Percentiles rank a stretch among this genome's conserved stretches.
Evolutionary conservation across 495 filamentous ascomycete species (phyloP).

Genomic region (Penicillium ucsense): DNA sequence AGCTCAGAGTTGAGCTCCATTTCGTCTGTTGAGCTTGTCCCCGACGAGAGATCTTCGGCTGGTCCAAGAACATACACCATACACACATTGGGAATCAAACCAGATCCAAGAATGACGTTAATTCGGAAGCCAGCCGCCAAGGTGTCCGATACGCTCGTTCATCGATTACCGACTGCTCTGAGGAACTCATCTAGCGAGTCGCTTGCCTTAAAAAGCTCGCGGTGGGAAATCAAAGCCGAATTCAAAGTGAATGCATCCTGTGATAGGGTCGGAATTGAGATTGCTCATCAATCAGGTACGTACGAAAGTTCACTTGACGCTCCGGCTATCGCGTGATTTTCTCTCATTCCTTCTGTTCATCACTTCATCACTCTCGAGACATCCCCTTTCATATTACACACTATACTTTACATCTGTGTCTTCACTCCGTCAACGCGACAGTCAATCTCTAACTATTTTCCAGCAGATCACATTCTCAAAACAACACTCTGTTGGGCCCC

Average conservation of each 20-base stretch:
- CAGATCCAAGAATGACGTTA: slow-evolving; percentile 18
- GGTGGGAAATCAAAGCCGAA: slow-evolving; percentile 25
- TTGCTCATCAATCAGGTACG: slow-evolving; percentile 20
- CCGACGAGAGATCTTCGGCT: not conserved
- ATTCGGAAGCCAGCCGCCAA: slow-evolving; percentile 13
- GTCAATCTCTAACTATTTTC: no score
- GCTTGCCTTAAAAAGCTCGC: slow-evolving; percentile 12
- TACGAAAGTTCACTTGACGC: not conserved
- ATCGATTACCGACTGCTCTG: not conserved
- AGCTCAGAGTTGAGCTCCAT: slow-evolving; percentile 19
- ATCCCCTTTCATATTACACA: no score
- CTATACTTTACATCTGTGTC: no score
- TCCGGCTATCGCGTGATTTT: no score
- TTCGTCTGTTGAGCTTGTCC: slow-evolving; percentile 23
- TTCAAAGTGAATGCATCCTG: slow-evolving; percentile 20
- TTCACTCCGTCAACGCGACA: no score
- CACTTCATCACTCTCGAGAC: not conserved
- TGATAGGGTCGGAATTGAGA: slow-evolving; percentile 18
- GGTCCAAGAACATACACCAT: slow-evolving; percentile 16
- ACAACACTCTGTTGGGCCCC: slow-evolving; percentile 24
- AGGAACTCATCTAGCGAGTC: not conserved
- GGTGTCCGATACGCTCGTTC: slow-evolving; percentile 1
- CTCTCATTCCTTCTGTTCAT: not conserved
- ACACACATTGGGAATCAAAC: slow-evolving; percentile 24
- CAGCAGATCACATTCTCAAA: slow-evolving; percentile 7